Percentiles rank a stretch among this genome's conserved stretches.
phyloP scores from a whole-genome alignment of 768 basidiomycete genomes.

The Pleurotus tuoliensis region DNA sequence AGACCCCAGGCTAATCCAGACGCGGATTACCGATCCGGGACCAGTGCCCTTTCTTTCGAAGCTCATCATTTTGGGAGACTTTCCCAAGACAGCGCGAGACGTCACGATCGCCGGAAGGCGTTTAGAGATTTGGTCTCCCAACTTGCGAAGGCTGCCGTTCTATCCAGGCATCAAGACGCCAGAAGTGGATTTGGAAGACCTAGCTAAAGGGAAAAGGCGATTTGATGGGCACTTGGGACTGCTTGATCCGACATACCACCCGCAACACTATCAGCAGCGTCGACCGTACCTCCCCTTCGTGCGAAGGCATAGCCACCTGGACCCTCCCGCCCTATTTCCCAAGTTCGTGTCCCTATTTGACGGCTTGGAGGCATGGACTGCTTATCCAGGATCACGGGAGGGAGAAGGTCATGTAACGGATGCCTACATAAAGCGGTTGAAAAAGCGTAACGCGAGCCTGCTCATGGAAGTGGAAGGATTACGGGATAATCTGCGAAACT shows the following conservation, averaged over 20 bases:
- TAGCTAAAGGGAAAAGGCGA: not conserved
- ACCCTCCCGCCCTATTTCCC: too few relatives aligned
- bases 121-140: not conserved
- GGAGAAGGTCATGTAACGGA: too few relatives aligned
- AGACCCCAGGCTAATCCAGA: not conserved
- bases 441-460: too few relatives aligned
- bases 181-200: not conserved
- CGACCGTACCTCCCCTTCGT: not conserved
- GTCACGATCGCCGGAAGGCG: not conserved
- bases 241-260: not conserved
- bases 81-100: not conserved
- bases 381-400: too few relatives aligned
- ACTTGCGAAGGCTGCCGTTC: not conserved
- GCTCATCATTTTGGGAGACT: not conserved
- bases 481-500: too few relatives aligned
- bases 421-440: too few relatives aligned
- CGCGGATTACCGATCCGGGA: not conserved
- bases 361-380: too few relatives aligned
- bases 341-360: too few relatives aligned
- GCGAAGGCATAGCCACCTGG: not conserved
- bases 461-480: too few relatives aligned
- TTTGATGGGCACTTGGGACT: conserved; percentile 1
- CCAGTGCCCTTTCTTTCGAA: not conserved
- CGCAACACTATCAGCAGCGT: not conserved
- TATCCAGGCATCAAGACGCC: not conserved